Evolutionary conservation across 148 eudicot species (phyloP), one percentile per base, ranked within the genome.

Genomic region (Dysphania ambrosioides): DNA sequence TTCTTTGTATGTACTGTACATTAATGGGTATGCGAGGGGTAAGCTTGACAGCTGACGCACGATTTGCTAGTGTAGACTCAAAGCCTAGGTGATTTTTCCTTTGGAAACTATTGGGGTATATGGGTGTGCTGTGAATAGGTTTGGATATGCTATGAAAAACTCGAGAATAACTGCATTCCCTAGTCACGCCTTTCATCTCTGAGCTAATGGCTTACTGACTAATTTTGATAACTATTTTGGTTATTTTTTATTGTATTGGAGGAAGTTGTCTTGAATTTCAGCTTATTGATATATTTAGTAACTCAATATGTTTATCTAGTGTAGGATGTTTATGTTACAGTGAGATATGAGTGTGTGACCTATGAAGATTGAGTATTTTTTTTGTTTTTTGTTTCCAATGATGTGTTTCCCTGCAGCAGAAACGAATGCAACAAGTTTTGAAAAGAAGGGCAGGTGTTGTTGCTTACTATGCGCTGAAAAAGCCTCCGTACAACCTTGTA

Each of bases 401-500:
- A 35, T 47, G 64, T 60, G 19, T 60, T 47, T 36, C 7, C 8
- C 30, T 72, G 74, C 79, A 73, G 82, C 84, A 77, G 71, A 86
- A 78, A 77, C 77, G 78, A 77, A 74, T 70, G 67, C 59, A 59
- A 23, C 63, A 32, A 44, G 73, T 72, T 66, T 75, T 18, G 65
- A 68, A 72, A 70, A 82, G 80, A 78, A 67, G 72, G 24, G 21
- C 83, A 2, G 83, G 77, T 40, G 81, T 94, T 75, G 55, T 71
- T 79, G 89, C 96, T 64, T 91, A 94, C 80, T 85, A 94, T 75
- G 93, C 97, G 75, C 74, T 94, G 70, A 86, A 80, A 82, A 64
- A 53, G 68, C 97, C 97, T 62, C 97, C 96, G 53, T 94, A 94
- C 76, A 83, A 85, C 68, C 95, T 94, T 65, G 98, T 94, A 78